Percentiles rank a stretch among this genome's conserved stretches.
These are phyloP conservation scores for Marasmius oreades DNA, from an alignment of 1,284 basidiomycete genomes.

Conservation along the genomic window DNA sequence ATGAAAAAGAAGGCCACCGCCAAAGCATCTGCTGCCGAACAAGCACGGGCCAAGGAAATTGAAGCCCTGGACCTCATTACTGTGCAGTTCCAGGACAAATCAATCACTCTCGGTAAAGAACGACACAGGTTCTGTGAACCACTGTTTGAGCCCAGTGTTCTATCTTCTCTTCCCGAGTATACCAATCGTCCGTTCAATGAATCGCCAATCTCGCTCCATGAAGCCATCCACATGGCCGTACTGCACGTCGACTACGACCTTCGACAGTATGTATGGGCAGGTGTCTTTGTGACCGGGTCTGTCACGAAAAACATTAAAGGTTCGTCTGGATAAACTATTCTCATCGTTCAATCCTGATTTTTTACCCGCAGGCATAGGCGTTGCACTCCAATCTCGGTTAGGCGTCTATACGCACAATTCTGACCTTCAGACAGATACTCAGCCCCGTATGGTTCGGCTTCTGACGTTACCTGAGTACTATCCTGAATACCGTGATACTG, in stretches of 20 bases:
- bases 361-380: slow-evolving; percentile 50
- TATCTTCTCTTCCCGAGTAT: slow-evolving; percentile 31
- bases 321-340: slow-evolving; percentile 30
- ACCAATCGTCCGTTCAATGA: slow-evolving; percentile 19
- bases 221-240: slow-evolving; percentile 60
- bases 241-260: slow-evolving; percentile 58
- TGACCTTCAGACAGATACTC: slow-evolving; percentile 67
- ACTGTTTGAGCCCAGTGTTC: slow-evolving; percentile 70
- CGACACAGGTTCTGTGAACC: slow-evolving; percentile 91
- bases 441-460: slow-evolving; percentile 63
- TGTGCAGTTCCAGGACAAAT: slow-evolving; percentile 68
- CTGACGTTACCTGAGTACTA: slow-evolving; percentile 90
- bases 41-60: slow-evolving; percentile 74
- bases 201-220: slow-evolving; percentile 48
- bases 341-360: not conserved
- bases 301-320: slow-evolving; percentile 76
- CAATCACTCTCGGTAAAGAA: slow-evolving; percentile 80
- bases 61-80: slow-evolving; percentile 78
- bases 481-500: slow-evolving; percentile 84
- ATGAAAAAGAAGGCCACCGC: slow-evolving; percentile 75
- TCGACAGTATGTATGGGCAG: slow-evolving; percentile 75
- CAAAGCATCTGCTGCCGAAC: slow-evolving; percentile 76
- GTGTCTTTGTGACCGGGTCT: slow-evolving; percentile 82
- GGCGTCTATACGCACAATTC: slow-evolving; percentile 66
- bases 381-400: slow-evolving; percentile 75